Percentiles rank a stretch among this genome's conserved stretches.
phyloP scores from a whole-genome alignment of 2,329 filamentous ascomycete genomes.

The Arachnomyces sp. region DNA sequence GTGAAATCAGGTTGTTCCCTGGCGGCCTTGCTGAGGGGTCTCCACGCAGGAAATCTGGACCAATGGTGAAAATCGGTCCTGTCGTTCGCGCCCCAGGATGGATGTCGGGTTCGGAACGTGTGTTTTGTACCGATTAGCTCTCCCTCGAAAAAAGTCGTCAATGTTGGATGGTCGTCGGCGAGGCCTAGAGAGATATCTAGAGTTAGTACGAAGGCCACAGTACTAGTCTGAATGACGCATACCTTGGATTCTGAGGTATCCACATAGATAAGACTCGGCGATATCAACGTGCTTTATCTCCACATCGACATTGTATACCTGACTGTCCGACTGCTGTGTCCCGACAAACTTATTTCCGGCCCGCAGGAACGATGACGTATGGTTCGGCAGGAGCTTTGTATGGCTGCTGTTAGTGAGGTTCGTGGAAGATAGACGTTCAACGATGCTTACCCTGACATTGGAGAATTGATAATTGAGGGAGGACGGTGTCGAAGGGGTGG shows the following conservation, averaged over 20 bases:
- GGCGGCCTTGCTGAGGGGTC: conserved; percentile 60
- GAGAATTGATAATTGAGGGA: conserved; percentile 49
- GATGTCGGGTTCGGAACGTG: conserved; percentile 82
- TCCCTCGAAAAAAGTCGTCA: conserved; percentile 96
- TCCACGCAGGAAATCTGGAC: conserved; percentile 81
- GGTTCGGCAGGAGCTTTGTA: conserved; percentile 59
- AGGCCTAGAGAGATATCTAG: conserved; percentile 51
- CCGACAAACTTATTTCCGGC: conserved; percentile 82
- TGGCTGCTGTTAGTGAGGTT: conserved; percentile 1
- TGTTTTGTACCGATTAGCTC: conserved; percentile 96
- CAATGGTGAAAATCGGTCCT: conserved; percentile 91
- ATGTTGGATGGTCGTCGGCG: conserved; percentile 90
- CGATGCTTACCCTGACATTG: conserved; percentile 43
- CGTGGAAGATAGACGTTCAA: background rate
- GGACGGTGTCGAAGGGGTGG: conserved; percentile 31
- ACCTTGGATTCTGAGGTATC: conserved; percentile 95
- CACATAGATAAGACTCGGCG: conserved; percentile 86
- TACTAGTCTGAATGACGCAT: conserved; percentile 12
- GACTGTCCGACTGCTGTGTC: conserved; percentile 85
- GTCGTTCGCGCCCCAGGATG: conserved; percentile 83
- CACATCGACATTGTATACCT: conserved; percentile 91
- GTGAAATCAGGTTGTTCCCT: conserved; percentile 48
- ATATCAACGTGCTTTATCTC: conserved; percentile 96
- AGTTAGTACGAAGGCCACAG: conserved; percentile 11
- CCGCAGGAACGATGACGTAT: conserved; percentile 78